Base-by-base conservation (phyloP, 805 yeast genomes). In the Starmerella vaccinii region DNA sequence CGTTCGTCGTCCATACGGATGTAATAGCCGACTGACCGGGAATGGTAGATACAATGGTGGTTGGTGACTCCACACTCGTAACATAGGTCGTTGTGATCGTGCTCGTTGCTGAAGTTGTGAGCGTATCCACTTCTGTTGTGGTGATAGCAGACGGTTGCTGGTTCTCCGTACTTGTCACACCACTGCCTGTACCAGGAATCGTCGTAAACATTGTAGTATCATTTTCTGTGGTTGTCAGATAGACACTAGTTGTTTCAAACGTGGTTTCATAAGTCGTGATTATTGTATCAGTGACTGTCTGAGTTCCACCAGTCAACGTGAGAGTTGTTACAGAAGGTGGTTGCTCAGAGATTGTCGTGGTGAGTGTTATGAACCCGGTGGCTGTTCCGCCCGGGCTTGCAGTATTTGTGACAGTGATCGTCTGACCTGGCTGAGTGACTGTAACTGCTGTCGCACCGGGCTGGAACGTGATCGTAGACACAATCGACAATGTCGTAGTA, bases 11-110 rank as follows among this genome's bases (percentile, higher is more conserved):
- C 29, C 26, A 38, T 2, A 48, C 50, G 2, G 52, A 32, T 8
- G 49, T 51, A 2, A 33, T 42, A 10, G 32, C 55, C 6, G 53
- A 30, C 45, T 53, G 54, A 12, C 23, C 49, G n/a, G 56, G 54
- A 18, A 53, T 44, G 0, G 56, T 53, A 35, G 47, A 33, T 10
- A 47, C 47, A 10, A 34, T 18, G 4, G 49, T 50, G 2, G 50
- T 21, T 5, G 37, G 23, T 2, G 39, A 46, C 6, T 48, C 26
- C 1, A 48, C 42, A 33, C 50, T 29, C 5, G 56, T 49, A 15
- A 39, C 49, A 23, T 47, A 50, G 7, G 49, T 47, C 4, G 54
- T 27, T 8, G 22, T 38, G 4, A 53, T 19, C 2, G 54, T 47
- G 5, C 48, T 24, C 4, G 48, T n/a, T 3, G 47, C 27, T 26